A percentile compares a stretch with the other conserved stretches of the same genome.
Conservation (phyloP, 2,329 filamentous ascomycete species). For the Cladosporium colombiae region DNA sequence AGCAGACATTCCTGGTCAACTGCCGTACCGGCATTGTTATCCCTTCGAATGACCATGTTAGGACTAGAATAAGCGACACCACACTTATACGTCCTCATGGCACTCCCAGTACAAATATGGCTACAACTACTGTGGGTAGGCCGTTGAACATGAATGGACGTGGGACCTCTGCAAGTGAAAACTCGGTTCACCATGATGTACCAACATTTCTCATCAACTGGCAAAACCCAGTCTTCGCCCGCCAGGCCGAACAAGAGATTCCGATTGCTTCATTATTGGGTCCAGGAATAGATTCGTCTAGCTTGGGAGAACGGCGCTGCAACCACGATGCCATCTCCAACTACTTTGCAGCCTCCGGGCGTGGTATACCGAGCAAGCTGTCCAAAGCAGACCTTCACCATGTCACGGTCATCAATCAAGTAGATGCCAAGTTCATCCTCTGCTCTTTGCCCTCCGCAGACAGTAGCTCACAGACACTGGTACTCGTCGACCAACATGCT, state of each 20-base stretch:
- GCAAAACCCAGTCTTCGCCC: slow-evolving; percentile 75
- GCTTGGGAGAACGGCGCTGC: neutral
- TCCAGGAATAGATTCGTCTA: neutral
- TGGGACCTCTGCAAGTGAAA: neutral
- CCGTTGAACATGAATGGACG: slow-evolving; percentile 38
- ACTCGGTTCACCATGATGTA: neutral
- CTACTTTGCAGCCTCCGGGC: neutral
- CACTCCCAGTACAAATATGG: slow-evolving; percentile 29
- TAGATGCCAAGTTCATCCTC: slow-evolving; percentile 88
- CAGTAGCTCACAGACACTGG: slow-evolving; percentile 49
- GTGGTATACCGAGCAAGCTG: slow-evolving; percentile 4
- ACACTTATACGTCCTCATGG: too few species aligned
- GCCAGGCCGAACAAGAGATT: slow-evolving; percentile 39
- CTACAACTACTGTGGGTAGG: slow-evolving; percentile 32
- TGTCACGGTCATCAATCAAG: slow-evolving; percentile 73
- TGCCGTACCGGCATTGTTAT: slow-evolving; percentile 54
- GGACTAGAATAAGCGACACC: neutral
- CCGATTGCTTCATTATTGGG: neutral
- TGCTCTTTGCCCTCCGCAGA: slow-evolving; percentile 52
- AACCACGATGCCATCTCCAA: neutral
- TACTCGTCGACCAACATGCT: slow-evolving; percentile 90
- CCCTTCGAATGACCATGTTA: slow-evolving; percentile 4
- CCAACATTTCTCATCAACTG: slow-evolving; percentile 56
- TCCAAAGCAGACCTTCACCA: slow-evolving; percentile 46
- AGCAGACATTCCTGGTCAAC: slow-evolving; percentile 54